Evolutionary conservation across 2,329 filamentous ascomycete species (phyloP).

Genomic region (Xylaria sp.): DNA sequence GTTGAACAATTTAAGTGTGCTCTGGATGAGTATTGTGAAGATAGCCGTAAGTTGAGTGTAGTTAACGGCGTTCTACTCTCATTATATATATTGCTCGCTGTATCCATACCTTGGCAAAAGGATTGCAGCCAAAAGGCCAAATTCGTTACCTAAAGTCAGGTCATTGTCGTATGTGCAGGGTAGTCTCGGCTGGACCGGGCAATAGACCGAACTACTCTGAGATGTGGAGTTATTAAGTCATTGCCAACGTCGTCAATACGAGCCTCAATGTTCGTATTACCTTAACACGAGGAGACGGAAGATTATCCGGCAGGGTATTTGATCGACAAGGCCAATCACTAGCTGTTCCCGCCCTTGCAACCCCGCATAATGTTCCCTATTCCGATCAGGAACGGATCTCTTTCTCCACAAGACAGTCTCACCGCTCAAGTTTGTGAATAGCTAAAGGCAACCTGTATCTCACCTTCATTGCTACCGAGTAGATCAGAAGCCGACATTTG

Average conservation of each 20-base stretch:
- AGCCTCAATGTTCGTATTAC: conserved; percentile 22
- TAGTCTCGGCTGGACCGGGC: conserved; percentile 3
- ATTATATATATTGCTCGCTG: conserved; percentile 13
- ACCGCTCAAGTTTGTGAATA: conserved; percentile 7
- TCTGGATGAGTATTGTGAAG: background rate
- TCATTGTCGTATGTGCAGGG: conserved; percentile 6
- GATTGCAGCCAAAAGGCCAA: background rate
- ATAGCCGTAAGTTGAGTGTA: background rate
- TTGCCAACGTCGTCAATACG: conserved; percentile 19
- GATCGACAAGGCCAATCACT: conserved; percentile 7
- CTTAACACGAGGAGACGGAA: background rate
- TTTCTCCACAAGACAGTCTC: conserved; percentile 9
- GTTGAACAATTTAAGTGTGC: too few relatives aligned
- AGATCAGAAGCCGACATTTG: too few relatives aligned
- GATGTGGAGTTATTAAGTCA: conserved; percentile 6
- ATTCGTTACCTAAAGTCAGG: background rate
- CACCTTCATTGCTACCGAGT: background rate
- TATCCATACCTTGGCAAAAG: background rate
- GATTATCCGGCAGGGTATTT: background rate
- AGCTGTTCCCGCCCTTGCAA: background rate
- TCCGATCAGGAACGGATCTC: background rate
- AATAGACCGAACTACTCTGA: background rate
- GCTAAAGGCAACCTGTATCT: background rate
- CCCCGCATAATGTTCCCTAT: conserved; percentile 11
- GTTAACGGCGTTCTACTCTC: background rate